A percentile compares a stretch with the other conserved stretches of the same genome.
These are phyloP conservation scores for Pythium myriotylum DNA, from an alignment of 352 stramenopile species.

Conservation along the genomic window DNA sequence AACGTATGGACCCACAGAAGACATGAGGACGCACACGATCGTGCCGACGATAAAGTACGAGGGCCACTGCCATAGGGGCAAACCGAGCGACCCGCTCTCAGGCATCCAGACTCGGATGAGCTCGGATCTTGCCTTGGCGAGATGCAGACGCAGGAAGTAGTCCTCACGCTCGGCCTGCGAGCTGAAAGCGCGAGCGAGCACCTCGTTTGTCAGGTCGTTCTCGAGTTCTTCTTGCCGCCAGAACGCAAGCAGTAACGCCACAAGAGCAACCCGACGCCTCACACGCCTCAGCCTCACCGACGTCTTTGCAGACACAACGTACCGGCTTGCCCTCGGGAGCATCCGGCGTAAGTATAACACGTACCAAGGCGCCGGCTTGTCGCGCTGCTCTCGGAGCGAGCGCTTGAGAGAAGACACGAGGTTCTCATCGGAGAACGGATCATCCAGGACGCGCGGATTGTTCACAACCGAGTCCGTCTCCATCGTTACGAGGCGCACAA, in stretches of 20 bases:
- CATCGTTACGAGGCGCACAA: background rate
- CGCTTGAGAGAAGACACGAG: constrained; percentile 23
- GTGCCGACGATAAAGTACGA: constrained; percentile 41
- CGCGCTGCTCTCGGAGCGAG: constrained; percentile 7
- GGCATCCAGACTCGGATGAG: constrained; percentile 64
- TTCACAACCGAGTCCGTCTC: background rate
- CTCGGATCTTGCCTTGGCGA: constrained; percentile 44
- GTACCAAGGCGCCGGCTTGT: background rate
- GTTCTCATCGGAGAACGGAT: constrained; percentile 37
- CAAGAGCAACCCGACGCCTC: constrained; percentile 17
- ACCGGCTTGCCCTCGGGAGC: background rate
- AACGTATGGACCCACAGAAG: constrained; percentile 19
- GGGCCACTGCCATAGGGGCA: constrained; percentile 50
- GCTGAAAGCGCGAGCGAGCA: constrained; percentile 39
- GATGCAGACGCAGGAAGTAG: constrained; percentile 46
- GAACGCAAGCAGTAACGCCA: constrained; percentile 49
- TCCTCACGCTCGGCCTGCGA: constrained; percentile 30
- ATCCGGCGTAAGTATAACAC: background rate
- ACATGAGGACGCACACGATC: constrained; percentile 21
- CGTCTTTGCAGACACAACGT: background rate
- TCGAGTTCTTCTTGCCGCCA: constrained; percentile 60
- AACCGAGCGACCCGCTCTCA: constrained; percentile 52
- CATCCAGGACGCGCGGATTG: background rate
- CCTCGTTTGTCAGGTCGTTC: constrained; percentile 42
- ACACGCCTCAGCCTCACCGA: background rate